Evolutionary conservation across 164 flowering plant genomes (phyloP), one percentile per base, ranked within the genome.

Genomic region (Umbellularia californica): DNA sequence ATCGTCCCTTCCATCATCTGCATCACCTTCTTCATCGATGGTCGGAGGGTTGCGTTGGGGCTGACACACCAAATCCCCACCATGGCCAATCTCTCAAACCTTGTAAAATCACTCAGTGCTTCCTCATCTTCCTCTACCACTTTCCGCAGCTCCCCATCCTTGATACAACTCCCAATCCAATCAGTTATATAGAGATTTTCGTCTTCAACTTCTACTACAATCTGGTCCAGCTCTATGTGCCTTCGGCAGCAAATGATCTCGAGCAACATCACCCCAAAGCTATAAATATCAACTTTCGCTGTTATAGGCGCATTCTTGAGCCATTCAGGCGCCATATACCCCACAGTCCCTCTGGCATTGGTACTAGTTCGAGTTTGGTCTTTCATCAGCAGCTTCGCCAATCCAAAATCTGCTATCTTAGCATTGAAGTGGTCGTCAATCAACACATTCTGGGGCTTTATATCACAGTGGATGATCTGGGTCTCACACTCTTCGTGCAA

Each of bases 1-100:
- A 80, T 75, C 3, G 64, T 28, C 58, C 85, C 88, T 76, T 86
- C 87, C 12, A 87, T 78, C 88, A 87, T 85, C 41, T 80, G 88
- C 28, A 27, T 27, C 28, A 27, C 28, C 28, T 27, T 27, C 28
- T 27, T 27, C 28, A 27, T 27, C 28, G 81, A 75, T 4, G 90
- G 90, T 65, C 90, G 77, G 9, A 77, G 65, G 28, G 71, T 71
- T 7, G 86, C 85, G 25, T 87, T 80, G 13, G 84, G 87, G 50
- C 82, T 84, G 71, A 81, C 82, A 71, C 88, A 87, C 86, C 88
- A 87, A 3, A 85, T 28, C 12, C 13, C 88, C 15, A 84, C 72
- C 84, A 68, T 79, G 60, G 83, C 84, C 69, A 82, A 74, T 73
- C 75, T 83, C 65, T 79, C 85, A 30, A 86, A 33, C 71, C 50